Base-by-base conservation (phyloP, 352 stramenopile genomes). In the Globisporangium yorkense region DNA sequence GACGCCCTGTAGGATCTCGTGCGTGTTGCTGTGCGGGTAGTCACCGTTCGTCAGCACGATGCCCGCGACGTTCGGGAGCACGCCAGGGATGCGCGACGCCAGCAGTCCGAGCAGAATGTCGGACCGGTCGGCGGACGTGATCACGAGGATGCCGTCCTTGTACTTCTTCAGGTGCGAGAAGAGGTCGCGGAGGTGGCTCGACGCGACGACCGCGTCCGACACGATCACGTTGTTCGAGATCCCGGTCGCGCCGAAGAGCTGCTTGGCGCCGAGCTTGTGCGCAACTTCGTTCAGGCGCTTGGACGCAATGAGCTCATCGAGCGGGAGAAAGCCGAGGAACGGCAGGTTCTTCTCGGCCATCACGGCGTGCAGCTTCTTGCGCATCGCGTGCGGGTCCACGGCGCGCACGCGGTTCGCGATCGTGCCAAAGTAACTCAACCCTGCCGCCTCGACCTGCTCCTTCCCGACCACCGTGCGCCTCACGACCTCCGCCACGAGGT, bases 1-100 rank as follows among this genome's bases (percentile, higher is more conserved):
- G 10, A 92, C 82, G 20, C 82, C 78, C 37, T 89, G 55, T 0
- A 92, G 61, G 31, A 92, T 89, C 53, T 89, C 80, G 27, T 79
- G 74, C 9, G 73, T 82, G 65, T 92, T 85, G 66, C 74, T 83
- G 57, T 88, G 74, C 4, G 82, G 82, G 57, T 87, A 87, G 58
- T 81, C 80, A 33, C 82, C 82, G 51, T 92, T 92, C 5, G 82
- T 92, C 29, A 92, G 57, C 40, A 92, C 68, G 47, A 92, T 88
- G 10, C 71, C 82, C 12, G 82, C 74, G 7, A 92, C 71, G 41
- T 80, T 84, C 3, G 82, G 82, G 10, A 92, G 57, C 21, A 89
- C 75, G 3, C 80, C 80, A 3, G 82, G 80, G 29, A 92, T 72
- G 20, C 79, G 77, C 16, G 79, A 89, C 4, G 66, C 82, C 52